phyloP scores from a whole-genome alignment of 805 yeast genomes.

The Candida glaebosa region DNA sequence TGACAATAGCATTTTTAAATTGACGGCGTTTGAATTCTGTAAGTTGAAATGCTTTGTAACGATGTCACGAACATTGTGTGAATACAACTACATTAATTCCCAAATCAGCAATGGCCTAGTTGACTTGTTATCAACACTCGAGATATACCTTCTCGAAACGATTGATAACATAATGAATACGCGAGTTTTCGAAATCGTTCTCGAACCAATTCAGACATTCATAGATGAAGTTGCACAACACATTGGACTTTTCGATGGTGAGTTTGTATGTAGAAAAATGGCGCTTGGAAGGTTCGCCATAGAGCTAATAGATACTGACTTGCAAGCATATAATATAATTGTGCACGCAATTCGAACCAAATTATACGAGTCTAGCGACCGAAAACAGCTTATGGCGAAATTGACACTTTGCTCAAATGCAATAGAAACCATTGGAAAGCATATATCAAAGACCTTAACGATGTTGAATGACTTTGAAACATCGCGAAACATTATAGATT shows the following conservation, averaged over 20 bases:
- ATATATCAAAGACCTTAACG: not conserved
- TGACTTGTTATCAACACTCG: not conserved
- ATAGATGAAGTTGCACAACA: not conserved
- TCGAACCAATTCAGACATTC: not conserved
- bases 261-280: not conserved
- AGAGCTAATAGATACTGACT: not conserved
- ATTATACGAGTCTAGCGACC: not conserved
- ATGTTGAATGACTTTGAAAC: not conserved
- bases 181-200: not conserved
- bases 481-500: not conserved
- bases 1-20: not conserved
- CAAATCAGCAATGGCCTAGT: not conserved
- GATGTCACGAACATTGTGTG: constrained; percentile 3
- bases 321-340: not conserved
- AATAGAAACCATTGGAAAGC: not conserved
- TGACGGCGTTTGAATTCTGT: not conserved
- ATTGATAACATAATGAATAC: not conserved
- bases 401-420: not conserved
- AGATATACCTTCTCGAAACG: not conserved
- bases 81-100: constrained; percentile 4
- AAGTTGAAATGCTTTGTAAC: constrained; percentile 2
- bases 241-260: not conserved
- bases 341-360: not conserved
- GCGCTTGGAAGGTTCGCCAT: not conserved
- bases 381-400: not conserved